Evolutionary conservation across 139 green algal species (phyloP).

Genomic region (Picochlorum sp.): DNA sequence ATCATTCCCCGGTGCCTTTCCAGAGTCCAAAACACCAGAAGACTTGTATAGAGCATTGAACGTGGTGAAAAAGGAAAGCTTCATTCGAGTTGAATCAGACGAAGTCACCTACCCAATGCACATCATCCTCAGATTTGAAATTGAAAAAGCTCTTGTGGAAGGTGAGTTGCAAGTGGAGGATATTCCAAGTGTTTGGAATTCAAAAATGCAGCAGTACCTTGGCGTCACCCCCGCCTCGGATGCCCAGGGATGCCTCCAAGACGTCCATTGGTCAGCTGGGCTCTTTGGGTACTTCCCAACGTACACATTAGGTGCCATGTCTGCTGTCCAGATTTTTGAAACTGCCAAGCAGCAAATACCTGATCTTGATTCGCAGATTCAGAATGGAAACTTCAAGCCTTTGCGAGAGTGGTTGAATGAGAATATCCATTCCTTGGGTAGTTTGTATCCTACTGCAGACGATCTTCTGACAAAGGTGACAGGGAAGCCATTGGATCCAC

Average conservation of each 20-base stretch:
- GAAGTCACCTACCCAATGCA: conserved; percentile 86
- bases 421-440: conserved; percentile 71
- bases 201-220: conserved; percentile 14
- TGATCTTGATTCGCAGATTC: conserved; percentile 54
- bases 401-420: conserved; percentile 70
- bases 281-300: conserved; percentile 82
- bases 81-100: conserved; percentile 83
- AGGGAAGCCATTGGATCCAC: conserved; percentile 57
- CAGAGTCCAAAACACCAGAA: conserved; percentile 23
- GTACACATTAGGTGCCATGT: conserved; percentile 78
- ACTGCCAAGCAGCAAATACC: conserved; percentile 44
- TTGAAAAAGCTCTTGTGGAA: conserved; percentile 72
- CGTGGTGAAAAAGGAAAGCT: conserved; percentile 45
- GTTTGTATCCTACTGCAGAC: conserved; percentile 61
- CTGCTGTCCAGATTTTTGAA: conserved; percentile 61
- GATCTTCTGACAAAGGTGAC: conserved; percentile 70
- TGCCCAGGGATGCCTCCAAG: conserved; percentile 71
- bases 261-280: conserved; percentile 71
- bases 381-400: conserved; percentile 57
- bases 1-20: conserved; percentile 40
- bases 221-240: conserved; percentile 42
- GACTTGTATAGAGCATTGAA: conserved; percentile 71
- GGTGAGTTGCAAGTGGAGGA: conserved; percentile 57
- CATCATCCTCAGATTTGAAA: conserved; percentile 77
- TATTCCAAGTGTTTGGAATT: conserved; percentile 55